Evolutionary conservation across 805 yeast species (phyloP).

Genomic region (Candida argentea): DNA sequence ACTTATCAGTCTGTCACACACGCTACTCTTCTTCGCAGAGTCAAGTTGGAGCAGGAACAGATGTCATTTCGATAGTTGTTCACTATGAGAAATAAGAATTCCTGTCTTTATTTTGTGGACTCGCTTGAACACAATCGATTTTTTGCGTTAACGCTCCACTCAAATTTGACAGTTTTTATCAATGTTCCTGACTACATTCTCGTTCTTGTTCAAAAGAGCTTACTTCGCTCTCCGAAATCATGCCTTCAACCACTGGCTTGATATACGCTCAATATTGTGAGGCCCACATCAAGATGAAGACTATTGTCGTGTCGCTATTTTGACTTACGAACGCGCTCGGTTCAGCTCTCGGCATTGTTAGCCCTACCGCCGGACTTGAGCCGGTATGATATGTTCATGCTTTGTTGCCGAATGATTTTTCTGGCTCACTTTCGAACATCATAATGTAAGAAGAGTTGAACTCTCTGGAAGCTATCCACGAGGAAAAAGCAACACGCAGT

Average conservation of each 20-base stretch:
- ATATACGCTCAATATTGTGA: slow-evolving; percentile 81
- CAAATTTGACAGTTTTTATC: slow-evolving; percentile 32
- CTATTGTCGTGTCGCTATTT: slow-evolving; percentile 55
- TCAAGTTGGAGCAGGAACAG: too few relatives aligned
- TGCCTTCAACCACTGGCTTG: slow-evolving; percentile 72
- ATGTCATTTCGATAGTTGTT: too few relatives aligned
- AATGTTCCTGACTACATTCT: slow-evolving; percentile 46
- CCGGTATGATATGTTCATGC: slow-evolving; percentile 52
- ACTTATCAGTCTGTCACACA: too few relatives aligned
- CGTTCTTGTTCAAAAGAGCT: slow-evolving; percentile 63
- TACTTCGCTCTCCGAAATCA: slow-evolving; percentile 69
- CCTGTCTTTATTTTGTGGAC: too few relatives aligned
- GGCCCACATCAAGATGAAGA: slow-evolving; percentile 64
- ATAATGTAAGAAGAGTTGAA: slow-evolving; percentile 55
- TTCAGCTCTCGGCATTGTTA: slow-evolving; percentile 65
- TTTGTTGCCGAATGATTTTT: slow-evolving; percentile 49
- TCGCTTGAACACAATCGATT: too few relatives aligned
- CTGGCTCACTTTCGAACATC: slow-evolving; percentile 49
- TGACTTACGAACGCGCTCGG: slow-evolving; percentile 69
- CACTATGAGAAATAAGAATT: too few relatives aligned
- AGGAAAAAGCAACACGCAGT: slow-evolving; percentile 5
- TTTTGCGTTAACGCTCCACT: slow-evolving; percentile 64
- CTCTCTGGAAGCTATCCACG: slow-evolving; percentile 30
- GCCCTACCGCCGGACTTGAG: slow-evolving; percentile 61
- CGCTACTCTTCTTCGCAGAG: too few relatives aligned